Evolutionary conservation across 306 rosid genomes (phyloP), one percentile per base, ranked within the genome.

Genomic region (Mimosa pudica): DNA sequence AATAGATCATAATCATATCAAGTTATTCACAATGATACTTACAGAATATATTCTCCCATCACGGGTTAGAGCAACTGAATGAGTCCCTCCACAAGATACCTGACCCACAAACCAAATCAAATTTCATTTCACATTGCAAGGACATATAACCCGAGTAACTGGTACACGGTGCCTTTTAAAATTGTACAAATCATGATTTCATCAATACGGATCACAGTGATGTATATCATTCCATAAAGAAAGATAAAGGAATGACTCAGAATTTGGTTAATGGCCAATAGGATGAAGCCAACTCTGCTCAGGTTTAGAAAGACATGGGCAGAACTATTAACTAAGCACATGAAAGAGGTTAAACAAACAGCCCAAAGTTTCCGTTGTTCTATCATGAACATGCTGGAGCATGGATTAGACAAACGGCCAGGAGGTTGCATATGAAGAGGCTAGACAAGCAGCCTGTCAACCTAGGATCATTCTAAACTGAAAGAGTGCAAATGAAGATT

Each of bases 81-180:
- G 99, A 57, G 99, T 96, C 79, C 99, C 99, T 73, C 99, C 99
- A 77, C 99, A 96, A 1, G 99, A 96, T 24, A 93, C 91, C 99
- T 96, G 80, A 70, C 36, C 62, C 66, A 79, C 16, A 74, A 76
- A 78, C 18, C 20, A 74, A 77, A 46, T 20, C 13, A 72, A 64
- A 77, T 41, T 16, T 46, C 57, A 20, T 45, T 10, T 20, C 41
- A 46, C 30, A 24, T 70, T 45, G 57, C n/a, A 70, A 17, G n/a
- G 46, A 51, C n/a, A 33, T 16, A 33, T 49, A 32, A 32, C 10
- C 47, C 45, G 3, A 32, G 30, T 32, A 71, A 17, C 54, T 30
- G 11, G 45, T 14, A 71, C 1, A 33, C 71, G 7, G 30, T 16
- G 32, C 18, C n/a, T 3, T 42, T 9, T 32, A 68, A 68, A 68